Evolutionary conservation across 768 basidiomycete species (phyloP), one percentile per base, ranked within the genome.

Genomic region (Lentinula raphanica): DNA sequence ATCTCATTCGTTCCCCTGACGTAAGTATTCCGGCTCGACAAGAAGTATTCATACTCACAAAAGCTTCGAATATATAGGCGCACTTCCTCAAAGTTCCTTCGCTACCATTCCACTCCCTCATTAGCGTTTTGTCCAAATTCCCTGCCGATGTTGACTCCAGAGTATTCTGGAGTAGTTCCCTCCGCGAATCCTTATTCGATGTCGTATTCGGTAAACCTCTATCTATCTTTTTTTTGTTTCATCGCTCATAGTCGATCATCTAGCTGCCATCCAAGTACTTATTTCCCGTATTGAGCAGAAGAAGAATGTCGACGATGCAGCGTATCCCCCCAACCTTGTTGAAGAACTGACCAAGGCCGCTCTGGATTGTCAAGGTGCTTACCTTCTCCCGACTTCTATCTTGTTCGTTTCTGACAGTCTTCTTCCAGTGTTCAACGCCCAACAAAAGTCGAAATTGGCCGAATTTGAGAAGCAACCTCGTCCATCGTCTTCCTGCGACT

Each of bases 71-170:
- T 46, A 58, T 54, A 1, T 63, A 92, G 89, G 86, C 89, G 17
- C 92, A 91, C 67, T 94, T 93, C 76, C 75, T 94, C 64, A 94
- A 94, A 74, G 88, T 88, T 27, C 86, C 90, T 2, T 86, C 82
- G 2, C 77, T 94, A 44, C 92, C 92, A 0, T 92, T 89, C 75
- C 83, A 92, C 67, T 83, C 80, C n/a, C 77, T 94, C 45, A 78
- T 85, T 59, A 87, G 87, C 59, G 78, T 91, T 54, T 67, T 93
- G 59, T 81, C 79, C 63, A 93, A 92, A 71, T 90, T 92, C 71
- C 92, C 91, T 1, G 72, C 79, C 25, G 89, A 92, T 62, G 75
- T 82, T 23, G 89, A 92, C 61, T 88, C 88, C 59, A 79, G 85
- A 23, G 84, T 88, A 3, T 90, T 90, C 65, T 91, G 88, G 87